These are phyloP conservation scores for Citrus trifoliata DNA, from an alignment of 345 rosid species.

Conservation along the genomic window DNA sequence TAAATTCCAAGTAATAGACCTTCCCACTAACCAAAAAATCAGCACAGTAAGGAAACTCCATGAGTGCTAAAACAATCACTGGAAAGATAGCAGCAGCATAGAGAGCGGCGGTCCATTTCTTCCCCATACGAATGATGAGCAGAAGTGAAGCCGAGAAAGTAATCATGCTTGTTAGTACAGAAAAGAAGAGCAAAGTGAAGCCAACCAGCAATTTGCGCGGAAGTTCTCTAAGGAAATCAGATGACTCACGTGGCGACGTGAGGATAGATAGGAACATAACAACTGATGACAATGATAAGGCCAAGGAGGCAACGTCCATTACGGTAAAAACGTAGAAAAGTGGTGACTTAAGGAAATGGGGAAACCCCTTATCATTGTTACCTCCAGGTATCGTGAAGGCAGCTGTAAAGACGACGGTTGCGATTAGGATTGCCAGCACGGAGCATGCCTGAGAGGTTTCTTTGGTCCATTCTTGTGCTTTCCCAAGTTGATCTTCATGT, in stretches of 20 bases:
- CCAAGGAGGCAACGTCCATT: constrained; percentile 15
- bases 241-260: constrained; percentile 10
- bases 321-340: constrained; percentile 22
- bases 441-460: no score
- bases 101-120: constrained; percentile 15
- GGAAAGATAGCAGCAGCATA: constrained; percentile 22
- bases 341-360: constrained; percentile 7
- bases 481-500: background rate
- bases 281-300: constrained; percentile 26
- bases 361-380: background rate
- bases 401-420: background rate
- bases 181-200: constrained; percentile 26
- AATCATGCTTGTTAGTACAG: constrained; percentile 19
- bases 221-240: background rate
- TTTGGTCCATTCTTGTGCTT: background rate
- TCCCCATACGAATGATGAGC: constrained; percentile 15
- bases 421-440: background rate
- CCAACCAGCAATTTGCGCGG: constrained; percentile 18
- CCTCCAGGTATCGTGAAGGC: constrained; percentile 1
- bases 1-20: background rate
- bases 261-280: constrained; percentile 30
- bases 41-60: constrained; percentile 15
- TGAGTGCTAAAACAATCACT: constrained; percentile 3
- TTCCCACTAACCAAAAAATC: background rate
- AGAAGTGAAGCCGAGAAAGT: constrained; percentile 24